phyloP scores from a whole-genome alignment of 805 yeast genomes.

The Saccharomycopsis capsularis region DNA sequence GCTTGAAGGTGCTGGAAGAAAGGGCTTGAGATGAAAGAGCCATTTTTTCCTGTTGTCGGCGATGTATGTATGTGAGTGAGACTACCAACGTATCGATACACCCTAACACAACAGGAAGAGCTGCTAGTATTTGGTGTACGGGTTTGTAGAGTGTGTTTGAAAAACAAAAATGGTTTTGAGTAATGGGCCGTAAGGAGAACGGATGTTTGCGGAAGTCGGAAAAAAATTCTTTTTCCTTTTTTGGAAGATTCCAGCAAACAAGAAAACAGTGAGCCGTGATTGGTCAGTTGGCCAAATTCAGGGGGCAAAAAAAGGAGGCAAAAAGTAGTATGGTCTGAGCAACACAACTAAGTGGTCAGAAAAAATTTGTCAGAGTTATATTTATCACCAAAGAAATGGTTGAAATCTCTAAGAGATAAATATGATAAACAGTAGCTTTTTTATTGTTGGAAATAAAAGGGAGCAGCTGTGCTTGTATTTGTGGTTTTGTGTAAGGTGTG shows the following conservation, averaged over 20 bases:
- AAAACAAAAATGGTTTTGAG: slow-evolving; percentile 2
- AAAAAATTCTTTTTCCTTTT: not conserved
- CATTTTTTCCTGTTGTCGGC: slow-evolving; percentile 8
- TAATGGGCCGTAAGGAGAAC: not conserved
- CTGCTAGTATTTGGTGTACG: not conserved
- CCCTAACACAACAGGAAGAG: not conserved
- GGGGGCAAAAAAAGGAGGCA: slow-evolving; percentile 5
- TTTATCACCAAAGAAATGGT: not conserved
- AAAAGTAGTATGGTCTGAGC: slow-evolving; percentile 26
- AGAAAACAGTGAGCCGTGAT: slow-evolving; percentile 5
- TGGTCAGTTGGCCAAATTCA: slow-evolving; percentile 1
- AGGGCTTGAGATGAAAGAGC: slow-evolving; percentile 19
- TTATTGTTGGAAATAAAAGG: slow-evolving; percentile 1
- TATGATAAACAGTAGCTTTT: not conserved
- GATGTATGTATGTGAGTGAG: too few relatives aligned
- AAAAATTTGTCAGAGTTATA: not conserved
- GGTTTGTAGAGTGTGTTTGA: not conserved
- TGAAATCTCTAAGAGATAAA: not conserved
- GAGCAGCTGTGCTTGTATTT: not conserved
- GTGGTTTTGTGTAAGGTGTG: slow-evolving; percentile 2
- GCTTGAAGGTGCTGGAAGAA: slow-evolving; percentile 12
- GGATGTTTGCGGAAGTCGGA: not conserved
- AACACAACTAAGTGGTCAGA: slow-evolving; percentile 35
- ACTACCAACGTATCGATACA: too few relatives aligned
- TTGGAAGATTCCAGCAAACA: not conserved